Base-by-base conservation (phyloP, 2,329 filamentous ascomycete species). In the Ophiocordyceps sinensis region DNA sequence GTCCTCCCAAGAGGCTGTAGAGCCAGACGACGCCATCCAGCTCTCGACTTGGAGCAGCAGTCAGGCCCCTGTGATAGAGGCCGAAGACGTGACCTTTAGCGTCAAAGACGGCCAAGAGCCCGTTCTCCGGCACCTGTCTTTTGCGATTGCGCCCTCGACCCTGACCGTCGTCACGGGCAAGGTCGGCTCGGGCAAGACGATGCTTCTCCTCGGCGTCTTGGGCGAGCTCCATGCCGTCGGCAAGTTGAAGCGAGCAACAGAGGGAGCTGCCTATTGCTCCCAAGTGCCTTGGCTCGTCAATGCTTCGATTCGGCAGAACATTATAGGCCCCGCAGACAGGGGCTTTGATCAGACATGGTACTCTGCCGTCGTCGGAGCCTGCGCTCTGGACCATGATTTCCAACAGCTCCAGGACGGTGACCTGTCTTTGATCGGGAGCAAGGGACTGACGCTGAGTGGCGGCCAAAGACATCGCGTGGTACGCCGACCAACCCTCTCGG, bases 161-260 rank as follows among this genome's bases (percentile, higher is more conserved):
- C 19, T 51, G 6, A 50, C 45, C 1, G 34, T 47, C 1, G 41
- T 52, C 15, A 47, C 39, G 15, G 49, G 51, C 4, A 45, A 48
- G 28, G 46, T 49, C 1, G 51, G 49, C 10, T 46, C 44, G 1
- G 49, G 51, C 4, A 53, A 53, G 29, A 47, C 39, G 1, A 36
- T 44, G 1, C 38, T 50, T 0, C 28, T 51, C 4, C 36, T 32
- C 4, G 48, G 42, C 2, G 36, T 51, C 12, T 35, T 49, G 12
- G 48, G 47, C 2, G 45, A 51, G 36, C 37, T 51, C 0, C 30
- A 41, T 4, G 15, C 39, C 1, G 42, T 10, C 2, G 42, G 48
- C 1, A 21, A 34, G 1, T 11, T 46, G 12, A 41, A 29, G 9
- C 26, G 28, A 1, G 23, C 42, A 7, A n/a, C 19, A 1, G 15